A percentile compares a stretch with the other conserved stretches of the same genome.
Evolutionary conservation across 306 rosid genomes (phyloP).

Genomic region (Quercus parvula): DNA sequence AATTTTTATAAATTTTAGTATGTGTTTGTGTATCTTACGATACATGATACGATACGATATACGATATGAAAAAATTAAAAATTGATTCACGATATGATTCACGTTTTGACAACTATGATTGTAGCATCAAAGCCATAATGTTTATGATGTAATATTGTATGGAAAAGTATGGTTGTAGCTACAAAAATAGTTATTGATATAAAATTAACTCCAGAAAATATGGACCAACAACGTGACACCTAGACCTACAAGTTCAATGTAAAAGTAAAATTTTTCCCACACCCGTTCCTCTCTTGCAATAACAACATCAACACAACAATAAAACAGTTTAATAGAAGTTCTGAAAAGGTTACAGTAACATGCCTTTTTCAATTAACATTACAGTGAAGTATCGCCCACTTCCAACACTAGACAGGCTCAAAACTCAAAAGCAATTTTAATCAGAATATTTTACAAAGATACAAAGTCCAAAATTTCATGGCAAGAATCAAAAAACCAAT

Average conservation of each 20-base stretch:
- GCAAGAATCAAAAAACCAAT: neutral
- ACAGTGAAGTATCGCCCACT: neutral
- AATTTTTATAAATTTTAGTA: no score
- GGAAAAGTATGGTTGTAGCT: neutral
- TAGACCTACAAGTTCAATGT: neutral
- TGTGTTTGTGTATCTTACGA: no score
- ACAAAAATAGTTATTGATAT: neutral
- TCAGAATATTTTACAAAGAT: constrained; percentile 2
- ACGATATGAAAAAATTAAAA: no score
- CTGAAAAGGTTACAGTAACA: neutral
- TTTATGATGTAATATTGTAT: neutral
- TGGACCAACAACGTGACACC: neutral
- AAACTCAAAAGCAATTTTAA: neutral
- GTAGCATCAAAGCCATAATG: neutral
- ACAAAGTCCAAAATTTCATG: constrained; percentile 7
- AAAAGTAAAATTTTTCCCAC: neutral
- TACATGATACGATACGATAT: no score
- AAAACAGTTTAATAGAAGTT: neutral
- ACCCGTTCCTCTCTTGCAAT: neutral
- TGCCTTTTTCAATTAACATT: neutral
- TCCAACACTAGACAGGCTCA: neutral
- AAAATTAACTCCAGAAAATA: neutral
- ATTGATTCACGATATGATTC: no score
- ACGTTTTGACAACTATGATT: neutral
- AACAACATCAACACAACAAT: no score